Percentiles rank a stretch among this genome's conserved stretches.
Conservation (phyloP, 1,139 yeast genomes). For the Lodderomyces jiufengensis region DNA sequence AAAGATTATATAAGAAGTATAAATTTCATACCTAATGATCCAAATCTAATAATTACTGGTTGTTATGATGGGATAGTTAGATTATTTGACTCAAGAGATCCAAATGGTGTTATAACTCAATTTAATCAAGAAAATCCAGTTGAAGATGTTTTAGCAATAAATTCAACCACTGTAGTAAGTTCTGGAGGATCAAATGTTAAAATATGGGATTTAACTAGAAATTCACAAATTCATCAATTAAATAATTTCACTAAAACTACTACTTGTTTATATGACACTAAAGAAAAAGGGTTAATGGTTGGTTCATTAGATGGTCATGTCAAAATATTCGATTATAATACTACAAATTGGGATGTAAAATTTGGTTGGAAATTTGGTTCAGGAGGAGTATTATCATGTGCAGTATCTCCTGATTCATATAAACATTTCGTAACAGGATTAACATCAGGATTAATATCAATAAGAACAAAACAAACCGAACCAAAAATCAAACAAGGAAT, state of each 20-base stretch:
- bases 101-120: slow-evolving; percentile 23
- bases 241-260: slow-evolving; percentile 91
- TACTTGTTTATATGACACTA: slow-evolving; percentile 71
- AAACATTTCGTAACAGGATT: slow-evolving; percentile 94
- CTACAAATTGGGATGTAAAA: slow-evolving; percentile 79
- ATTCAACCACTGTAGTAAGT: slow-evolving; percentile 73
- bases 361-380: slow-evolving; percentile 95
- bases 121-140: slow-evolving; percentile 58
- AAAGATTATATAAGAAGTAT: slow-evolving; percentile 87
- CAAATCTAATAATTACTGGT: slow-evolving; percentile 83
- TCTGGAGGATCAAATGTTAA: slow-evolving; percentile 88
- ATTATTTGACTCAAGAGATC: slow-evolving; percentile 78
- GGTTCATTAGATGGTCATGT: slow-evolving; percentile 98
- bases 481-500: slow-evolving; percentile 54
- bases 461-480: slow-evolving; percentile 79
- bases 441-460: slow-evolving; percentile 81
- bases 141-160: slow-evolving; percentile 78
- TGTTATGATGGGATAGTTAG: slow-evolving; percentile 88
- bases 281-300: slow-evolving; percentile 74
- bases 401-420: slow-evolving; percentile 71
- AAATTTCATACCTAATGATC: slow-evolving; percentile 67
- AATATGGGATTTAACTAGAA: slow-evolving; percentile 89
- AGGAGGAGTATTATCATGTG: slow-evolving; percentile 86
- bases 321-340: slow-evolving; percentile 79
- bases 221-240: slow-evolving; percentile 58